Evolutionary conservation across 352 stramenopile genomes (phyloP).

Genomic region (Globisporangium mamillatum): DNA sequence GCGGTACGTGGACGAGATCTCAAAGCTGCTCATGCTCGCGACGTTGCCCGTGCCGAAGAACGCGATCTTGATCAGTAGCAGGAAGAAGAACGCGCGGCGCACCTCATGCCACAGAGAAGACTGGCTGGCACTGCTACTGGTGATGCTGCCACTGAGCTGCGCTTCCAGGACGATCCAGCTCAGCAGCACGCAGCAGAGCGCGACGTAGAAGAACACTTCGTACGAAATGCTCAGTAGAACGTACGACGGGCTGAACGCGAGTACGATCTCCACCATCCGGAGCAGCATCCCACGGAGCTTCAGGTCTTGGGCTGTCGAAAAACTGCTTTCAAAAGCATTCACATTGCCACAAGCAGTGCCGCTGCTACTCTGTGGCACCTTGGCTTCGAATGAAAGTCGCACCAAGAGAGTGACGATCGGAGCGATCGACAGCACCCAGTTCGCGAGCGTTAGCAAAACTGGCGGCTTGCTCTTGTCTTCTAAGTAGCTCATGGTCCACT

Average conservation of each 20-base stretch:
- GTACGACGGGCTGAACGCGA: constrained; percentile 60
- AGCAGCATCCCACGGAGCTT: constrained; percentile 13
- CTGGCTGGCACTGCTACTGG: neutral
- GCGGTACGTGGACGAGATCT: constrained; percentile 83
- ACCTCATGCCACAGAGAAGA: constrained; percentile 31
- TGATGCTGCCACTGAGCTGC: neutral
- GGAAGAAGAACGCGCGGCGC: constrained; percentile 74
- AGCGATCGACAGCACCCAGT: constrained; percentile 48
- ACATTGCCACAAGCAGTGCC: neutral
- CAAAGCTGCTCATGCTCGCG: constrained; percentile 84
- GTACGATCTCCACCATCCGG: constrained; percentile 53
- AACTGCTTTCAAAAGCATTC: neutral
- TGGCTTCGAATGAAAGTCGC: constrained; percentile 8
- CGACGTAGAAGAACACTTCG: constrained; percentile 78
- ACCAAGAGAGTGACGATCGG: constrained; percentile 38
- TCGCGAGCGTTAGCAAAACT: constrained; percentile 42
- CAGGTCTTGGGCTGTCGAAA: constrained; percentile 11
- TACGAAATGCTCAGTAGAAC: constrained; percentile 83
- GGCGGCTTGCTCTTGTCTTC: constrained; percentile 50
- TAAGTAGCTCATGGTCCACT: constrained; percentile 55
- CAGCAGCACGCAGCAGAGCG: constrained; percentile 51
- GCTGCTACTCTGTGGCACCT: neutral
- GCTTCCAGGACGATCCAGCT: constrained; percentile 62
- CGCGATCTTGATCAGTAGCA: constrained; percentile 77
- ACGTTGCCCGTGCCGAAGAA: constrained; percentile 88